These are phyloP conservation scores for Thermothielavioides terrestris DNA, from an alignment of 495 filamentous ascomycete species.

Conservation along the genomic window DNA sequence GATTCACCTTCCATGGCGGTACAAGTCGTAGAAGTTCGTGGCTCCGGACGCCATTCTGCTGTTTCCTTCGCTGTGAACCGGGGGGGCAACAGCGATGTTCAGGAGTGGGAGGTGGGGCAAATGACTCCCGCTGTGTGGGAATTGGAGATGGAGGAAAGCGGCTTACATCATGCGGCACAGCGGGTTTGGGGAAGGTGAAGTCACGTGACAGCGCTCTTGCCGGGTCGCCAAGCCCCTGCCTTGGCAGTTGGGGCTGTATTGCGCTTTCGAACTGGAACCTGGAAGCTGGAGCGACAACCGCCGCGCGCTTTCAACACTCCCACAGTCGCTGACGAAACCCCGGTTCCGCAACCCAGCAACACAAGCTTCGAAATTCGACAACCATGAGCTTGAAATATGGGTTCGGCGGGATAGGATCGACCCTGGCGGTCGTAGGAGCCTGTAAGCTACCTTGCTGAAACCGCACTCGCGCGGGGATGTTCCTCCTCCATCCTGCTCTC, in stretches of 20 bases:
- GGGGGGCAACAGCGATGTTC: slow-evolving; percentile 3
- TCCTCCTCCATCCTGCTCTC: too few species aligned
- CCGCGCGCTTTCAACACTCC: too few species aligned
- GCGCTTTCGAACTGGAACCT: too few species aligned
- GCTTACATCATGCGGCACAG: neutral
- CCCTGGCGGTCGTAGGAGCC: slow-evolving; percentile 73
- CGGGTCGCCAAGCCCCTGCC: neutral
- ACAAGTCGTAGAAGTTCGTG: slow-evolving; percentile 84
- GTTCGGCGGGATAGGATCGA: slow-evolving; percentile 57
- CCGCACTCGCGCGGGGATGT: too few species aligned
- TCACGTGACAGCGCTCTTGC: slow-evolving; percentile 9
- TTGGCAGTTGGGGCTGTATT: slow-evolving; percentile 19
- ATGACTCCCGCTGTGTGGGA: too few species aligned
- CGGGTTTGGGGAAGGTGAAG: neutral
- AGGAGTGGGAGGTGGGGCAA: neutral
- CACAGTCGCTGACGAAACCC: too few species aligned
- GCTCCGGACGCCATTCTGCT: slow-evolving; percentile 26
- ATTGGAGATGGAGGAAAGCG: neutral
- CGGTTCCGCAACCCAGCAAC: too few species aligned
- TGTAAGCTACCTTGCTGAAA: too few species aligned
- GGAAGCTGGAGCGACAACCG: neutral
- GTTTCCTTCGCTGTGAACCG: slow-evolving; percentile 1
- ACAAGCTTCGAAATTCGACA: slow-evolving; percentile 22
- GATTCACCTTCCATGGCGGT: slow-evolving; percentile 88
- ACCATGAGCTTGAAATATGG: slow-evolving; percentile 58